phyloP scores from a whole-genome alignment of 306 rosid species.

The Trifolium fragiferum region DNA sequence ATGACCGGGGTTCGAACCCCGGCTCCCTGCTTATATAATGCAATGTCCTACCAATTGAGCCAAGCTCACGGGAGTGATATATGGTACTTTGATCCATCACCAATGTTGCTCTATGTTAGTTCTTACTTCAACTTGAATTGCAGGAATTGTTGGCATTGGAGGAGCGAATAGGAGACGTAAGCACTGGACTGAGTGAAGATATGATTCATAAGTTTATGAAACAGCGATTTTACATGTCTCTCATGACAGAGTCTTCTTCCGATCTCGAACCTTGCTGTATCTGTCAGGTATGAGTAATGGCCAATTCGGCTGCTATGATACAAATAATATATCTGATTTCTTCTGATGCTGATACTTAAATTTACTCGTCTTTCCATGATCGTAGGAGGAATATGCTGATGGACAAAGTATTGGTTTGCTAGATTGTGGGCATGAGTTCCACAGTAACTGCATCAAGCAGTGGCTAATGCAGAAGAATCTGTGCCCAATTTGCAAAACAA shows the following conservation, averaged over 20 bases:
- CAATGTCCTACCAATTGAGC: no score
- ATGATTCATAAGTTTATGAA: slow-evolving; percentile 62
- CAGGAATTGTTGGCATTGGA: slow-evolving; percentile 88
- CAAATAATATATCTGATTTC: slow-evolving; percentile 5
- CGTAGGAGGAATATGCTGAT: slow-evolving; percentile 70
- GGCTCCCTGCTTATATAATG: no score
- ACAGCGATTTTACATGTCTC: slow-evolving; percentile 44
- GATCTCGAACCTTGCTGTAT: slow-evolving; percentile 84
- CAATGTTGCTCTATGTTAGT: slow-evolving; percentile 34
- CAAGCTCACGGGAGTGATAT: no score
- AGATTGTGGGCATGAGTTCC: slow-evolving; percentile 92
- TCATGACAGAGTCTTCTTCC: slow-evolving; percentile 44
- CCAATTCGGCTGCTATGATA: slow-evolving; percentile 14
- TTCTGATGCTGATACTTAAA: slow-evolving; percentile 22
- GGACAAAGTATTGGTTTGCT: slow-evolving; percentile 73
- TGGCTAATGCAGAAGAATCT: slow-evolving; percentile 88
- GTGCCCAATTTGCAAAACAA: slow-evolving; percentile 89
- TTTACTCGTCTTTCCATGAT: slow-evolving; percentile 28
- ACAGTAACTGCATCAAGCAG: slow-evolving; percentile 76
- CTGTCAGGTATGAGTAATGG: slow-evolving; percentile 66
- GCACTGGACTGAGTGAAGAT: slow-evolving; percentile 77
- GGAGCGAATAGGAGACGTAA: slow-evolving; percentile 88
- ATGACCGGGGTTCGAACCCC: no score
- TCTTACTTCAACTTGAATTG: slow-evolving; percentile 42
- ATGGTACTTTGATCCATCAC: slow-evolving; percentile 28